Base-by-base conservation (phyloP, 2,329 filamentous ascomycete genomes). In the Pseudogymnoascus sp. region DNA sequence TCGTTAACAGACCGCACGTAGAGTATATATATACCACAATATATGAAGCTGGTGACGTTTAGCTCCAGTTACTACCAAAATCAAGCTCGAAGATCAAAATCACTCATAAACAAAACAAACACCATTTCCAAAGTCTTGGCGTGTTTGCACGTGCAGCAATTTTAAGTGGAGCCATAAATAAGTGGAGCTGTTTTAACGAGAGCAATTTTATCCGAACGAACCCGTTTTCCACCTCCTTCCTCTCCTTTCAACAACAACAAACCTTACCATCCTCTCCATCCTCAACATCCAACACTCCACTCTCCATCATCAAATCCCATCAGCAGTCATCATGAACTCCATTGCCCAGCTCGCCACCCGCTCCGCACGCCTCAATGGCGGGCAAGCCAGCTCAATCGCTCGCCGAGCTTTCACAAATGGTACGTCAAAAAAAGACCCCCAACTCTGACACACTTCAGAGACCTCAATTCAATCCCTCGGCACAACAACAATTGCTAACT, bases 321-420 rank as follows among this genome's bases (percentile, higher is more conserved):
- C 66, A 66, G 22, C 64, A 64, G 62, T 66, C 67, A 69, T 65
- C 65, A 69, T 69, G 67, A 68, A 68, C 63, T 63, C 67, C 52
- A 67, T 69, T 64, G 61, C 66, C 30, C 66, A 68, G 55, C 60
- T 67, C 62, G 61, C 66, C 28, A 62, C 64, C 65, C 60, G 60
- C 60, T 61, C 60, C 38, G 60, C 60, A 45, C 67, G 67, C 62
- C 60, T 67, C 67, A 68, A 67, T 67, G 67, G 67, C 61, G 61
- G 64, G 36, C 67, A 66, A 60, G 65, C 62, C 62, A 67, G 64
- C 62, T 65, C 67, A 64, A 67, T 68, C 38, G 66, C 66, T 63
- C 67, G 66, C 63, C 67, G 67, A 39, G 67, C 67, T 12, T 67
- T 69, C 66, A 68, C 67, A 61, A 69, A 66, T 64, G 67, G 67